These are phyloP conservation scores for Nicotiana attenuata DNA, from an alignment of 257 asterid genomes.

Conservation along the genomic window DNA sequence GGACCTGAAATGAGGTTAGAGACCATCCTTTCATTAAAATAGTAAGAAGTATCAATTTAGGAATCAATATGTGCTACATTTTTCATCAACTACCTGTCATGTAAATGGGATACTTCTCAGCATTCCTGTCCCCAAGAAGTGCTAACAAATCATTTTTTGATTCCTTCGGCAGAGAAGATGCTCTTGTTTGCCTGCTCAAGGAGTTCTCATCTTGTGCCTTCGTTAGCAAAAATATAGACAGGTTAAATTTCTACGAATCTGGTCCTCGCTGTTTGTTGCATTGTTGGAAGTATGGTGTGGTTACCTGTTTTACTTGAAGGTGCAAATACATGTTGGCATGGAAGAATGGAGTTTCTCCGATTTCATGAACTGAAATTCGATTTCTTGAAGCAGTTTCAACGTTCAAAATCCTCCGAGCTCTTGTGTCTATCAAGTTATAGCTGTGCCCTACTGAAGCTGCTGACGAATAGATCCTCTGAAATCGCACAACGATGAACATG, in stretches of 20 bases:
- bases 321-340: conserved; percentile 91
- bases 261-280: neutral
- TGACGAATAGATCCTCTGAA: conserved; percentile 63
- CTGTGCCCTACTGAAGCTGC: conserved; percentile 76
- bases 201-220: conserved; percentile 72
- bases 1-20: conserved; percentile 54
- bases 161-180: conserved; percentile 49
- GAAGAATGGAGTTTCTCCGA: conserved; percentile 64
- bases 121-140: conserved; percentile 52
- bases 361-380: conserved; percentile 53
- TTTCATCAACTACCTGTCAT: conserved; percentile 52
- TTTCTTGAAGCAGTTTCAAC: conserved; percentile 84
- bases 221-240: conserved; percentile 20
- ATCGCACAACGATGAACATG: conserved; percentile 11
- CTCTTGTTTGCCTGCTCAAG: conserved; percentile 60
- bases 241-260: neutral
- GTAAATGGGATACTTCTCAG: conserved; percentile 59
- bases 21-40: neutral
- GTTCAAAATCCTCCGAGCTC: conserved; percentile 60
- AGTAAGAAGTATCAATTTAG: neutral
- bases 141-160: conserved; percentile 57
- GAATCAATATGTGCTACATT: neutral
- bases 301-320: conserved; percentile 74
- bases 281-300: conserved; percentile 12
- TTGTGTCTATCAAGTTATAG: conserved; percentile 66